Percentiles rank a stretch among this genome's conserved stretches.
These are phyloP conservation scores for Leccinum longicurvipes DNA, from an alignment of 768 basidiomycete species.

Conservation along the genomic window DNA sequence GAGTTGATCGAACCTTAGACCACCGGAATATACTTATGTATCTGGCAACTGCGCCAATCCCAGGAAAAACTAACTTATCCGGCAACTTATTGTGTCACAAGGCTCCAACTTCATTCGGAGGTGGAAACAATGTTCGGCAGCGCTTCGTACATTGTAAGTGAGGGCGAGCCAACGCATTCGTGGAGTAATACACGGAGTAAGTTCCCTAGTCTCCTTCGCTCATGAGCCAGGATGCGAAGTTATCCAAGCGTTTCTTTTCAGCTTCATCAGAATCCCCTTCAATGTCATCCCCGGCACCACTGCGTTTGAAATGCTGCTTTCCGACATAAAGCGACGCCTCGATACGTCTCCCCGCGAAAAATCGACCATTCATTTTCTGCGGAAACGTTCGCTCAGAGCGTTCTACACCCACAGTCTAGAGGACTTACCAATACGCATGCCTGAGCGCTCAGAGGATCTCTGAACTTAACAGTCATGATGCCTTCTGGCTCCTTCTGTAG, in stretches of 20 bases:
- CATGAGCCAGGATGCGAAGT: conserved; percentile 86
- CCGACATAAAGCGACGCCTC: conserved; percentile 82
- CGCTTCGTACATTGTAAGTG: not conserved
- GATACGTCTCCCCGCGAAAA: conserved; percentile 80
- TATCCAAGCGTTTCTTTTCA: conserved; percentile 82
- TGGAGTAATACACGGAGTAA: conserved; percentile 2
- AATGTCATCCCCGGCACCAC: conserved; percentile 60
- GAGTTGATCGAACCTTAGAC: no score
- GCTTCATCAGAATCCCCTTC: conserved; percentile 67
- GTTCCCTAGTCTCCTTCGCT: conserved; percentile 61
- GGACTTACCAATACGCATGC: conserved; percentile 79
- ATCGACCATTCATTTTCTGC: conserved; percentile 94
- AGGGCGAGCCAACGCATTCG: not conserved
- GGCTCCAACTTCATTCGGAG: not conserved
- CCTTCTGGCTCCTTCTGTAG: conserved; percentile 86
- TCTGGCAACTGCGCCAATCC: no score
- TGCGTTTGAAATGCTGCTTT: conserved; percentile 76
- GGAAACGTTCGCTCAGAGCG: not conserved
- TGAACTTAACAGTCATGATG: conserved; percentile 95
- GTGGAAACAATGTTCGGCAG: not conserved
- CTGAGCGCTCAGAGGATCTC: conserved; percentile 86
- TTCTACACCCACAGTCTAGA: not conserved
- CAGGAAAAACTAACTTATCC: no score
- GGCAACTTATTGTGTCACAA: no score
- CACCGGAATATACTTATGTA: no score